A percentile compares a stretch with the other conserved stretches of the same genome.
Conservation (phyloP, 2,329 filamentous ascomycete species). For the Zasmidium cellare region DNA sequence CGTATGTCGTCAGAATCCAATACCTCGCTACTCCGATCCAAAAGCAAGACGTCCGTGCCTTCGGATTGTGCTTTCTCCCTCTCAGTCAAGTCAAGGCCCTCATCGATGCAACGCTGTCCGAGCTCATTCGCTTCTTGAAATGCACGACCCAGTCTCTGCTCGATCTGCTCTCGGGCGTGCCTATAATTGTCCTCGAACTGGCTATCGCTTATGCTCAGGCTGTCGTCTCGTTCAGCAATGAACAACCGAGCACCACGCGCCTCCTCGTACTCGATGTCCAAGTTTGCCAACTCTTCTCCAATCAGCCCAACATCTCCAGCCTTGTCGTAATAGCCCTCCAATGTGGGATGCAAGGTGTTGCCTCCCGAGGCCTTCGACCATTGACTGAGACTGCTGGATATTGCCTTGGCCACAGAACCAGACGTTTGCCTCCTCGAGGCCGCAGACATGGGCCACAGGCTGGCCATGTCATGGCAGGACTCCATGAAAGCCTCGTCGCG, state of each 20-base stretch:
- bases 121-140: neutral
- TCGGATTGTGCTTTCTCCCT: neutral
- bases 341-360: neutral
- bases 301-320: constrained; percentile 1
- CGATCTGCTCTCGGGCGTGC: neutral
- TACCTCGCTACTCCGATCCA: neutral
- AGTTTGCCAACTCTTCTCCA: neutral
- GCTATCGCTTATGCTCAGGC: neutral
- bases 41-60: neutral
- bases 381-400: too few species aligned
- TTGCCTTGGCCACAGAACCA: too few species aligned
- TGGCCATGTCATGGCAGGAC: neutral
- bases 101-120: neutral
- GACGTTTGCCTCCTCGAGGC: neutral
- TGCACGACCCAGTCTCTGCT: neutral
- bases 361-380: too few species aligned
- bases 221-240: neutral
- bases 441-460: neutral
- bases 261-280: constrained; percentile 4
- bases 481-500: neutral
- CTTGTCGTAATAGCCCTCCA: constrained; percentile 6
- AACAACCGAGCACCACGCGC: neutral
- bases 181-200: neutral
- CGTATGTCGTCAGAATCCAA: neutral
- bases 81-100: neutral